Evolutionary conservation across 31 red algal genomes (phyloP).

Genomic region (Odonthalia washingtoniensis): DNA sequence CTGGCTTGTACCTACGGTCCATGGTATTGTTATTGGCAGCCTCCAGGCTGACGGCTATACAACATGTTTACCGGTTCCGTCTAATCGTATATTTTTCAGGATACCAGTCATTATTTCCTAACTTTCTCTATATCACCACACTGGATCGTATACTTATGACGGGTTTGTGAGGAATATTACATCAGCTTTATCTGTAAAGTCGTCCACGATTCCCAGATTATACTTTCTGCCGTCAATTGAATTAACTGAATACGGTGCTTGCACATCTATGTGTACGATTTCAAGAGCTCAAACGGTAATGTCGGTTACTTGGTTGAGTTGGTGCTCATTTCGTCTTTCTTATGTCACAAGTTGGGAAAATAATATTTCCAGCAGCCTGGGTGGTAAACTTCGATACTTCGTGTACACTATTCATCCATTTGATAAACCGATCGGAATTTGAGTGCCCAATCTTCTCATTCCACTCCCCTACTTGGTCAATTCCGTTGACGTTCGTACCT

Average conservation of each 20-base stretch:
- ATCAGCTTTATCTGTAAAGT: slow-evolving; percentile 30
- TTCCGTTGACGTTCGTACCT: slow-evolving; percentile 17
- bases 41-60: too few species aligned
- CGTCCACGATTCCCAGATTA: background rate
- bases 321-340: background rate
- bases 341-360: background rate
- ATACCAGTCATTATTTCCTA: background rate
- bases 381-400: background rate
- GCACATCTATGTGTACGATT: background rate
- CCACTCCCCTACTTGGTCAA: background rate
- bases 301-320: background rate
- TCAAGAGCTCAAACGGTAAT: background rate
- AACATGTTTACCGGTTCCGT: background rate
- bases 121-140: background rate
- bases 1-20: too few species aligned
- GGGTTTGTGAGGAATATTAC: slow-evolving; percentile 18
- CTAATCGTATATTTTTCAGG: background rate
- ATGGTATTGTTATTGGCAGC: too few species aligned
- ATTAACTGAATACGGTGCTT: background rate
- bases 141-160: background rate
- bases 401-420: background rate
- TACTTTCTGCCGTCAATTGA: background rate
- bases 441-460: slow-evolving; percentile 12
- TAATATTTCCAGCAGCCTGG: background rate
- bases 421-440: background rate